Conservation (phyloP, 768 basidiomycete species). For the Cyclocybe cylindracea region DNA sequence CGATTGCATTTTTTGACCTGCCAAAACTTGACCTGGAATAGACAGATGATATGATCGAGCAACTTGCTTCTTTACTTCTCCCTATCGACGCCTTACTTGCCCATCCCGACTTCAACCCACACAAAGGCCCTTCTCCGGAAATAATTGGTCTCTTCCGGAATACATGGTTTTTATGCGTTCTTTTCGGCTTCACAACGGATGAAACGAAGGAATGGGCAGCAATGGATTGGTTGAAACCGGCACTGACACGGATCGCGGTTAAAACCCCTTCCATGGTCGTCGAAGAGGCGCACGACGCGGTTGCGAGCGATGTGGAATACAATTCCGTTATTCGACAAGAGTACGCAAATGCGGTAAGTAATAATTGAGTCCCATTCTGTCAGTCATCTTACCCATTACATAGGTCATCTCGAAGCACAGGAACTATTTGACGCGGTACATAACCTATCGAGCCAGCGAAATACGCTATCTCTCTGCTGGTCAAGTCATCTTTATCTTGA, state of each 20-base stretch:
- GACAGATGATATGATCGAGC: slow-evolving; percentile 84
- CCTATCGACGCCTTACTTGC: slow-evolving; percentile 87
- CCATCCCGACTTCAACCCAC: slow-evolving; percentile 68
- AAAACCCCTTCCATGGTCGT: slow-evolving; percentile 86
- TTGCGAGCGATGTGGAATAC: slow-evolving; percentile 89
- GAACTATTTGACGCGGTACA: slow-evolving; percentile 57
- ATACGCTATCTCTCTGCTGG: slow-evolving; percentile 76
- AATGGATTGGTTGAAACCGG: slow-evolving; percentile 79
- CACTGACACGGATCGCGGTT: slow-evolving; percentile 75
- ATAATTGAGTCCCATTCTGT: not conserved
- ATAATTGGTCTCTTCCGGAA: slow-evolving; percentile 83
- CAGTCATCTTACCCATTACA: slow-evolving; percentile 3
- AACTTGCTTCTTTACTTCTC: slow-evolving; percentile 84
- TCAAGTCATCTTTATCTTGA: slow-evolving; percentile 82
- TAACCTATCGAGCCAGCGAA: slow-evolving; percentile 66
- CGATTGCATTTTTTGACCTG: not conserved
- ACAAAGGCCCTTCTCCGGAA: slow-evolving; percentile 52
- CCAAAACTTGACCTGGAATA: slow-evolving; percentile 23
- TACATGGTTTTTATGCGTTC: slow-evolving; percentile 90
- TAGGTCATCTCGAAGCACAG: slow-evolving; percentile 78
- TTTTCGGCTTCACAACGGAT: slow-evolving; percentile 75
- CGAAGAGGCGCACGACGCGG: slow-evolving; percentile 80
- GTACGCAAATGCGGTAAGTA: slow-evolving; percentile 70
- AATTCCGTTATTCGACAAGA: slow-evolving; percentile 89
- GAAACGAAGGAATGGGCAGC: slow-evolving; percentile 58